Evolutionary conservation across 2,329 filamentous ascomycete species (phyloP).

Genomic region (Allantophomopsis lycopodina): DNA sequence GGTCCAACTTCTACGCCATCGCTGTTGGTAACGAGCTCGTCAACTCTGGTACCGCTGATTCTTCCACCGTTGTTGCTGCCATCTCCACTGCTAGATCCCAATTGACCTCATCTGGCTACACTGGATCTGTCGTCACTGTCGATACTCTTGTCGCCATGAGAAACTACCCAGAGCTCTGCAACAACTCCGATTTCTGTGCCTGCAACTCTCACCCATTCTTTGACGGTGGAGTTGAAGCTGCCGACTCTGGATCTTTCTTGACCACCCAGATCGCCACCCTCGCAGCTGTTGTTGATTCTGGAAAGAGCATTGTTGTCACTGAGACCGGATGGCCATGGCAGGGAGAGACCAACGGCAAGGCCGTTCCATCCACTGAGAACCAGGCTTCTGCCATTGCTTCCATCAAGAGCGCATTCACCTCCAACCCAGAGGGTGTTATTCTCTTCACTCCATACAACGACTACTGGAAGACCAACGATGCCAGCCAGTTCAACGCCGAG

Average conservation of each 20-base stretch:
- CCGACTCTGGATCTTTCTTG: constrained; percentile 54
- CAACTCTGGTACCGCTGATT: constrained; percentile 42
- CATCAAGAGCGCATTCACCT: constrained; percentile 44
- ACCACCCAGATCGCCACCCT: constrained; percentile 34
- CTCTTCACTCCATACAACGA: constrained; percentile 74
- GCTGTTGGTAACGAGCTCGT: constrained; percentile 73
- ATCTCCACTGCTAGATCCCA: constrained; percentile 40
- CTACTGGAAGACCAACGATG: constrained; percentile 56
- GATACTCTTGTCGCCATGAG: constrained; percentile 64
- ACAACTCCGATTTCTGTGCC: constrained; percentile 63
- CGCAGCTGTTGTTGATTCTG: constrained; percentile 24
- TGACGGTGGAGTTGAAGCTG: constrained; percentile 45
- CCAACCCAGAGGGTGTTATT: constrained; percentile 38
- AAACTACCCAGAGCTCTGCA: constrained; percentile 54
- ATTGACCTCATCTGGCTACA: constrained; percentile 50
- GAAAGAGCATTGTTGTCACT: constrained; percentile 55
- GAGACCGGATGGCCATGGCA: constrained; percentile 76
- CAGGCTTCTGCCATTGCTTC: constrained; percentile 53
- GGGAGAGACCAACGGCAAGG: constrained; percentile 49
- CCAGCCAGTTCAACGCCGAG: constrained; percentile 55
- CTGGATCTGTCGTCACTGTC: constrained; percentile 63
- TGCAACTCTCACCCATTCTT: constrained; percentile 81
- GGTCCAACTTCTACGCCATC: constrained; percentile 56
- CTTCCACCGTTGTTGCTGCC: constrained; percentile 39
- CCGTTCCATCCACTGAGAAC: constrained; percentile 54